Percentiles rank a stretch among this genome's conserved stretches.
These are phyloP conservation scores for Datura wrightii DNA, from an alignment of 257 asterid genomes.

Conservation along the genomic window DNA sequence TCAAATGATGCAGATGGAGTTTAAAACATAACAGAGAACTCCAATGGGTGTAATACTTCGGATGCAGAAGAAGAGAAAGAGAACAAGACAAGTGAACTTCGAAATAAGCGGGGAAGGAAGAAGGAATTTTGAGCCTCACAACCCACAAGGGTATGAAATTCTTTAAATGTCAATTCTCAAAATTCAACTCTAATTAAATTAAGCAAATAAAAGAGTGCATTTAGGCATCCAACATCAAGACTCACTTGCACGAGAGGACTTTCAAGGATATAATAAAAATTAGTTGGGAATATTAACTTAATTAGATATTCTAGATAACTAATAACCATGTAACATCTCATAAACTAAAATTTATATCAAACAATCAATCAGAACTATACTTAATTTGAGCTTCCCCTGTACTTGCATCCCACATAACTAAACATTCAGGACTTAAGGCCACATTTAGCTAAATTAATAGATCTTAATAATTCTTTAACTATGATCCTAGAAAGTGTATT, in stretches of 20 bases:
- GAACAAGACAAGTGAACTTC: background rate
- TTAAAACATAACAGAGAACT: background rate
- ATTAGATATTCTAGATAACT: background rate
- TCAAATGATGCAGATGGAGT: background rate
- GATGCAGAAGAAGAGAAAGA: background rate
- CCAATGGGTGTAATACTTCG: background rate
- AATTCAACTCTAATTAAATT: background rate
- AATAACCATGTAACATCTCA: constrained; percentile 25
- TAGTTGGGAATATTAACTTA: background rate
- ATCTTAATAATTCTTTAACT: background rate
- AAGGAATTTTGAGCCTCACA: constrained; percentile 16
- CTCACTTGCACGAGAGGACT: constrained; percentile 8
- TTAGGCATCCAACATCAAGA: constrained; percentile 1
- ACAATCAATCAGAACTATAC: constrained; percentile 12
- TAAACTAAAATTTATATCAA: constrained; percentile 18
- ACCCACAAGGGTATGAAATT: constrained; percentile 13
- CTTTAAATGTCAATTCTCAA: background rate
- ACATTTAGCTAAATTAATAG: constrained; percentile 10
- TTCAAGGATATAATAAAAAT: constrained; percentile 15
- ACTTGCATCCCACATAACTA: constrained; percentile 15
- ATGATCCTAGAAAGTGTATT: constrained; percentile 15
- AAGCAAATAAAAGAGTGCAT: constrained; percentile 6
- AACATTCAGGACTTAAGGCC: background rate
- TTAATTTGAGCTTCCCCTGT: constrained; percentile 12
- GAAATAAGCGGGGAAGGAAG: background rate